Base-by-base conservation (phyloP, 2,329 filamentous ascomycete species). In the Ophiostoma novo-ulmi region DNA sequence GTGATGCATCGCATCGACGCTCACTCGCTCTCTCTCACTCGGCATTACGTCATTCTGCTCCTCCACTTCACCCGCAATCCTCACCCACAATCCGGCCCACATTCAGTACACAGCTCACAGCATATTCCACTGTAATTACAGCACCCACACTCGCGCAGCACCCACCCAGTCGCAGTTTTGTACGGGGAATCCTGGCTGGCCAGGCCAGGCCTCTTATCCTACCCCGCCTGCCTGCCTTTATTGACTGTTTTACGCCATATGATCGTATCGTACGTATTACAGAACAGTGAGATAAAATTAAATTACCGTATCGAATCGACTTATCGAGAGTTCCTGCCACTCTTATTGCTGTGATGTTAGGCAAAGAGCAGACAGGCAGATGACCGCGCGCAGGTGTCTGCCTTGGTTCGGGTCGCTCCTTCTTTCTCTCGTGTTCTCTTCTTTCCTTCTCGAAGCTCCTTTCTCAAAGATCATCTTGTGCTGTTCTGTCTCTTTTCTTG, bases 131-230 rank as follows among this genome's bases (percentile, higher is more conserved):
- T 58, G 22, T 48, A n/a, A n/a, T 48, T 48, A 48, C 44, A 48
- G 44, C 44, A 48, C 41, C 41, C 41, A 44, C 41, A 14, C 11
- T 13, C 41, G 41, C 11, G 41, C 41, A 44, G 41, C 48, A 26
- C 52, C n/a, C 22, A 22, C 52, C n/a, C 52, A 58, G 52, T 31
- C 52, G 52, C 52, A 26, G 52, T 58, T 58, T 58, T 26, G 10
- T 58, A 58, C 52, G 52, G 52, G 52, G 52, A 58, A 58, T 58
- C 52, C n/a, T 26, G 22, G 52, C 52, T 58, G 52, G n/a, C n/a
- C n/a, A 20, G 44, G 44, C 44, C 44, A 7, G 44, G 44, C 44
- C 44, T 44, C 20, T 31, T 17, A 11, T 58, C 52, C 44, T 58
- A 58, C 52, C 52, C 52, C 52, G 52, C 52, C 44, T 58, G 52